Conservation (phyloP, 2,329 filamentous ascomycete species). For the Cephalotrichum gorgonifer region DNA sequence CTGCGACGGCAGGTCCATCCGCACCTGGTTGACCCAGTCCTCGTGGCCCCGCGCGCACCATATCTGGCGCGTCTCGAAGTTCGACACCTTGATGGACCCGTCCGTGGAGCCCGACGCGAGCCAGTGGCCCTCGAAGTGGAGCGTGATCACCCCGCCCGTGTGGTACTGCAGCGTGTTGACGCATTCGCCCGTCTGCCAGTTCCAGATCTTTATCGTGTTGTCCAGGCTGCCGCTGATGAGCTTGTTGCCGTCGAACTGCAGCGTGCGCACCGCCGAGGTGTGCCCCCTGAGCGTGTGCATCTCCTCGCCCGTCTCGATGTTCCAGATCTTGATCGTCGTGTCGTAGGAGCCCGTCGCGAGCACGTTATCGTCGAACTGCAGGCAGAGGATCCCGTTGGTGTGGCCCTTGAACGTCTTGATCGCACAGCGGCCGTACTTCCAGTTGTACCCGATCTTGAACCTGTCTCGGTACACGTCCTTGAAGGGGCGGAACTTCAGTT, state of each 20-base stretch:
- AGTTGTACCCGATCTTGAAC: constrained; percentile 93
- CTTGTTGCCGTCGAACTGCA: constrained; percentile 89
- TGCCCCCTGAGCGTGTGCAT: constrained; percentile 80
- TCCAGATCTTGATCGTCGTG: constrained; percentile 90
- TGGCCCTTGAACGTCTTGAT: constrained; percentile 78
- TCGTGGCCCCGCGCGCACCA: constrained; percentile 74
- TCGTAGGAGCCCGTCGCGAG: constrained; percentile 94
- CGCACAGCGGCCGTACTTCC: constrained; percentile 87
- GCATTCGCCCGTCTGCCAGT: constrained; percentile 85
- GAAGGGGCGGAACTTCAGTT: constrained; percentile 59
- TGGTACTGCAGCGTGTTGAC: constrained; percentile 75
- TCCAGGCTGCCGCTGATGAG: constrained; percentile 87
- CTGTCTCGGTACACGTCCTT: constrained; percentile 95
- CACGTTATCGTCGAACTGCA: constrained; percentile 70
- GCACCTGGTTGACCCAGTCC: constrained; percentile 96
- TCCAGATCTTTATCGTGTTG: constrained; percentile 85
- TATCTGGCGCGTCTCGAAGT: constrained; percentile 73
- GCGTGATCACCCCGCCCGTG: constrained; percentile 68
- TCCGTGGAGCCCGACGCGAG: constrained; percentile 87
- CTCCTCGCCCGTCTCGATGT: constrained; percentile 78
- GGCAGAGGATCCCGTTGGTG: constrained; percentile 57
- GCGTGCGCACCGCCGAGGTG: constrained; percentile 68
- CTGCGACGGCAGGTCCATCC: constrained; percentile 69
- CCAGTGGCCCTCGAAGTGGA: constrained; percentile 78
- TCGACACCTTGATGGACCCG: constrained; percentile 83